Base-by-base conservation (phyloP, 257 asterid genomes). In the Schizonepeta tenuifolia region DNA sequence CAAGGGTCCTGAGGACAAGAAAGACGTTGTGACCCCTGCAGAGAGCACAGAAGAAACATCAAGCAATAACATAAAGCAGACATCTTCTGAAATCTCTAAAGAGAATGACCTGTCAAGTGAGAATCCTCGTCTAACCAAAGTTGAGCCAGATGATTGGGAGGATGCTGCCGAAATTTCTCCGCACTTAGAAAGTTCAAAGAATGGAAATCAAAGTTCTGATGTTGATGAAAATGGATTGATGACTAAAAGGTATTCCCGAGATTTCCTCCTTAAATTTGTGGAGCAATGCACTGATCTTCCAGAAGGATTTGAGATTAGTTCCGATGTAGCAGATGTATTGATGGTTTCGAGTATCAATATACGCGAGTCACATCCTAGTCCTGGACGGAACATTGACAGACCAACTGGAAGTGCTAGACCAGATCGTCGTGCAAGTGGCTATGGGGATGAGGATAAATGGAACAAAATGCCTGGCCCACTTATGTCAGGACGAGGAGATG, bases 131-230 rank as follows among this genome's bases (percentile, higher is more conserved):
- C 81, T 9, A 75, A 67, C 57, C 80, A 88, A 90, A 77, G 78
- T 65, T 36, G 99, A 87, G 85, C 97, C 90, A 35, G 99, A 94
- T 77, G 97, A 94, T 80, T 94, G 99, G 99, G 99, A 94, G 79
- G 97, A 88, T 87, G 98, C 92, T 18, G 95, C 95, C 61, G 98
- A 94, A 75, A 79, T 80, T 55, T 81, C 64, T 80, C 88, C 90
- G 7, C 91, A 95, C 26, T 69, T 87, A 74, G 89, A 67, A 73
- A 68, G 90, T 66, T 74, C 88, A 24, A 83, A 70, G 40, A 70
- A 70, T 56, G 80, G 69, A 49, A 80, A 72, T 68, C 80, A 76
- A 53, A 82, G 14, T 63, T 38, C 59, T 71, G 79, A 79, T 62
- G 68, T 10, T 1, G 87, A 86, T 78, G 81, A 35, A 41, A 67